Evolutionary conservation across 1,139 yeast genomes (phyloP).

Genomic region (Lodderomyces orthopsilosis): DNA sequence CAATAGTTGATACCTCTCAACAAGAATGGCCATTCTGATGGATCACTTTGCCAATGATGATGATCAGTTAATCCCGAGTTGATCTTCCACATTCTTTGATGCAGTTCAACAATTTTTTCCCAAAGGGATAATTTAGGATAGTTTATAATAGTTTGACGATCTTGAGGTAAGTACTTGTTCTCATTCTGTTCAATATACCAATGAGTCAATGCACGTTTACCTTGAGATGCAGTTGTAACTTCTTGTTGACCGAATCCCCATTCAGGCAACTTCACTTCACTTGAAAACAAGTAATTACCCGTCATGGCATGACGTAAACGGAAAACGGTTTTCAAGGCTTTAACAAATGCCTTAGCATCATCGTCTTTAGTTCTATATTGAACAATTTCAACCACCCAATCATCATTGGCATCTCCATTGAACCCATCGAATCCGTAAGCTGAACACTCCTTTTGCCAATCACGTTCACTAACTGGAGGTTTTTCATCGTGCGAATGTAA

Average conservation of each 20-base stretch:
- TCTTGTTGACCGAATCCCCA: constrained; percentile 97
- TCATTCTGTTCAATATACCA: constrained; percentile 88
- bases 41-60: constrained; percentile 86
- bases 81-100: constrained; percentile 87
- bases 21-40: constrained; percentile 86
- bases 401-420: constrained; percentile 93
- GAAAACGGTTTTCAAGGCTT: constrained; percentile 81
- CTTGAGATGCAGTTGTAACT: constrained; percentile 87
- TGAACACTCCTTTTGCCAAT: constrained; percentile 95
- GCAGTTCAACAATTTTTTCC: constrained; percentile 73
- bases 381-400: constrained; percentile 86
- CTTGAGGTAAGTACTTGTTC: constrained; percentile 31
- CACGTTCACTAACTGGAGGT: constrained; percentile 88
- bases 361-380: constrained; percentile 54
- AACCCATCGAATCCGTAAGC: constrained; percentile 92
- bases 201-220: constrained; percentile 66
- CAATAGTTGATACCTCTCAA: constrained; percentile 94
- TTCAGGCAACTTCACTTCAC: constrained; percentile 79
- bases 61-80: constrained; percentile 82
- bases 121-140: constrained; percentile 65
- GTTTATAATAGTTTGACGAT: constrained; percentile 36
- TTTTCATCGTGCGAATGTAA: constrained; percentile 95
- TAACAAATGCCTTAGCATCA: constrained; percentile 58
- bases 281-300: constrained; percentile 87
- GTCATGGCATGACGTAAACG: constrained; percentile 86